Evolutionary conservation across 345 rosid species (phyloP), one percentile per base, ranked within the genome.

Genomic region (Viola odorata): DNA sequence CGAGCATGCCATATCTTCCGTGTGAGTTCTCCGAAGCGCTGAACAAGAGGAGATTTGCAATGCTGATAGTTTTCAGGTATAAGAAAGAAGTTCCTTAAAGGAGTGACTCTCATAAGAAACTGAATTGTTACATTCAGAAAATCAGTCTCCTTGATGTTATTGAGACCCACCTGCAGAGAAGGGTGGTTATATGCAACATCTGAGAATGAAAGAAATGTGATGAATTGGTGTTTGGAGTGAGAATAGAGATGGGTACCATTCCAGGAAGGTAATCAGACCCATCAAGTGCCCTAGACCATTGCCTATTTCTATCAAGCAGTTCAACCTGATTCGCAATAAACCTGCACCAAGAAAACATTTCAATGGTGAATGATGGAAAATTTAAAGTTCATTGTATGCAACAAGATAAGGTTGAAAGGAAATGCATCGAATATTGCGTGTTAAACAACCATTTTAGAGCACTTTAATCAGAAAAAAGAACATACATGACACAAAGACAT

Each of bases 241-340:
- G 47, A 40, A 40, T 3, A 8, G 3, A 53, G 8, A 57, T n/a
- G 14, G 37, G 9, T 67, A 88, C 96, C 97, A 94, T 94, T 80
- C 99, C 99, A 0, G 99, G 99, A 65, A 94, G 95, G 69, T 94
- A 91, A 78, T 94, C 95, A 41, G 99, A 91, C 62, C 99, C 99
- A 78, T 91, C 99, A 67, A 95, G 96, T 57, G 96, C 91, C 76
- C 96, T 86, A 44, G 99, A 95, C 99, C 99, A 95, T 55, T 84
- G 89, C 74, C 82, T 88, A 70, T 80, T 91, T 73, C 54, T 84
- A 74, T 95, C 99, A 67, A 95, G 80, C 82, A 80, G 91, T 68
- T 76, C 82, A 50, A 95, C 96, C 75, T 91, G 97, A 36, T 85
- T 89, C 74, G 72, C 73, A 15, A 80, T 79, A 82, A 95, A 88